A percentile compares a stretch with the other conserved stretches of the same genome.
These are phyloP conservation scores for Aureobasidium pullulans DNA, from an alignment of 2,329 filamentous ascomycete species.

Conservation along the genomic window DNA sequence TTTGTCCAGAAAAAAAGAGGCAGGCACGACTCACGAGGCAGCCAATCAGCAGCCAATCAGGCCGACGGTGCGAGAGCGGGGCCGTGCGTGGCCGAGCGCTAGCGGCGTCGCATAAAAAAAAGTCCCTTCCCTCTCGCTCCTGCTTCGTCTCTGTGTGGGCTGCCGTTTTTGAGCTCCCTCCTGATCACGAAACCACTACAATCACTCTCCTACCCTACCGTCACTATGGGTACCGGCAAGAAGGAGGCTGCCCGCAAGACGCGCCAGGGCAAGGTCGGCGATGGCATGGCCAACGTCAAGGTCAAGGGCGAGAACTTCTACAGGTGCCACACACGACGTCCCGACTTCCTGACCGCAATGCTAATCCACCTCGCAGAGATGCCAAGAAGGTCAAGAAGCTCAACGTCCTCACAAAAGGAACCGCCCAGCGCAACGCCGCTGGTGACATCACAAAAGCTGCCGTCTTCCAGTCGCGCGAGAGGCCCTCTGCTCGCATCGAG, in stretches of 20 bases:
- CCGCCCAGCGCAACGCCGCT: conserved; percentile 69
- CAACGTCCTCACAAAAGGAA: conserved; percentile 86
- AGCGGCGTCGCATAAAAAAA: conserved; percentile 7
- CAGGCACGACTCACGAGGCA: neutral
- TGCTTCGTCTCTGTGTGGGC: conserved; percentile 11
- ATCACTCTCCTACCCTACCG: neutral
- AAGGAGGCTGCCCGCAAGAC: conserved; percentile 78
- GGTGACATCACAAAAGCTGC: conserved; percentile 83
- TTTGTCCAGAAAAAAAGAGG: neutral
- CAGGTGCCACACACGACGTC: conserved; percentile 44
- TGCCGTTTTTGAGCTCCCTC: conserved; percentile 9
- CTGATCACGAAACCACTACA: neutral
- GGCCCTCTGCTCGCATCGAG: conserved; percentile 79
- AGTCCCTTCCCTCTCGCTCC: neutral
- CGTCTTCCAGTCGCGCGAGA: conserved; percentile 72
- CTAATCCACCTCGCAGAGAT: conserved; percentile 32
- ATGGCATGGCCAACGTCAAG: conserved; percentile 87
- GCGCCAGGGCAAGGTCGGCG: conserved; percentile 75
- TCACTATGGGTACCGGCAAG: conserved; percentile 80
- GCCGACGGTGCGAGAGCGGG: neutral
- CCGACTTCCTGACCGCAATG: neutral
- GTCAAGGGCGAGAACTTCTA: conserved; percentile 99
- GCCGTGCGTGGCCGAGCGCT: neutral
- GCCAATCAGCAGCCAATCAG: neutral
- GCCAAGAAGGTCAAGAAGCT: conserved; percentile 84